Evolutionary conservation across 2,329 filamentous ascomycete genomes (phyloP), one percentile per base, ranked within the genome.

Genomic region (Harringtonia lauricola): DNA sequence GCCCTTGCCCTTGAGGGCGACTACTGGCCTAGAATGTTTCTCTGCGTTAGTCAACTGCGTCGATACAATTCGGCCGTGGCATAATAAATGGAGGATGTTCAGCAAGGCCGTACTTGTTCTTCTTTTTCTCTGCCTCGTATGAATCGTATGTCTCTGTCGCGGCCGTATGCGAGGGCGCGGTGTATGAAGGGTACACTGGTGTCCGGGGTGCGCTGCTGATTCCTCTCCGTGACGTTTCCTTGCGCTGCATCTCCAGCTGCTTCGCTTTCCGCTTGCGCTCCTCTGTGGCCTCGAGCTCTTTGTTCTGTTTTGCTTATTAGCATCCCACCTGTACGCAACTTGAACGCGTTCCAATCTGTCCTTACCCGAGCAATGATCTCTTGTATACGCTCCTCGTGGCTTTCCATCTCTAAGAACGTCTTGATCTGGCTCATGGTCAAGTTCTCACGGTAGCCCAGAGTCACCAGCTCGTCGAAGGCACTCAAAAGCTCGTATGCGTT

Each of bases 321-420:
- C 22, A 36, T 6, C n/a, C n/a, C n/a, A 19, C 4, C 36, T 17
- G 31, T 24, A 30, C 26, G 17, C 13, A 31, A 19, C 19, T 19
- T 29, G 21, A 28, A 30, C n/a, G 3, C 13, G 5, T 10, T n/a
- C n/a, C 13, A 15, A 9, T 17, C 17, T 13, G 13, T 15, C 56
- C 72, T 50, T 78, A 90, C 85, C 61, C 87, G 76, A 49, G 88
- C 87, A 59, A 95, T 95, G 51, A 95, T 98, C 61, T 95, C 92
- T 64, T 98, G 92, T 54, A 98, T 96, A 60, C 92, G 81, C 73
- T 98, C 92, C 66, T 98, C 94, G 59, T 98, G 92, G 64, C 84
- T 92, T 65, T 98, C 92, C 92, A 98, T 98, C 60, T 96, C 94
- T 54, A 98, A 66, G 72, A 98, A 98, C 3, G 92, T 95, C 75